phyloP scores from a whole-genome alignment of 495 filamentous ascomycete genomes.

The Viridothelium virens region DNA sequence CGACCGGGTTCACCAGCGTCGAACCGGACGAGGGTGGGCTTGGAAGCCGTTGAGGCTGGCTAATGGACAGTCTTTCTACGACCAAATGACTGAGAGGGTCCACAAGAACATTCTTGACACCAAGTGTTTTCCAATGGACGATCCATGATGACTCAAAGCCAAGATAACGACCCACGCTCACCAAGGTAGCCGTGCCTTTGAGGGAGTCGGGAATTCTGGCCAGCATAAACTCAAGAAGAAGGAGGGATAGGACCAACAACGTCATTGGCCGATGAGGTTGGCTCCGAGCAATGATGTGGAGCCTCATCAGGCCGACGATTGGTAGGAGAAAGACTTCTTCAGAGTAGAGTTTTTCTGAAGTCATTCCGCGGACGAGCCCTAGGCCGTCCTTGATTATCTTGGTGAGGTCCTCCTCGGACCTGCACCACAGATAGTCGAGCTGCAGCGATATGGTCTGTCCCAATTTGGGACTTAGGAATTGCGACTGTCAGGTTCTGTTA shows the following conservation, averaged over 20 bases:
- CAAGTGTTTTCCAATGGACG: not conserved
- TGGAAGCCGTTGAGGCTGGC: not conserved
- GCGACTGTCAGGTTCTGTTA: not conserved
- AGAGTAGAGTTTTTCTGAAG: not conserved
- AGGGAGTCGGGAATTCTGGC: not conserved
- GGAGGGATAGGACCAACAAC: not conserved
- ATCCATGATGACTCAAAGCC: not conserved
- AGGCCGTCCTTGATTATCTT: conserved; percentile 1
- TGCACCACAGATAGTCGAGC: conserved; percentile 6
- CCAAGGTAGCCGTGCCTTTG: not conserved
- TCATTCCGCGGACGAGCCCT: not conserved
- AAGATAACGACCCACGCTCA: not conserved
- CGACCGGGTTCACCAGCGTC: not conserved
- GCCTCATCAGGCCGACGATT: not conserved
- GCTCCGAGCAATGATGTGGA: not conserved
- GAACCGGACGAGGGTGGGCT: not conserved
- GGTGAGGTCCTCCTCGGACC: not conserved
- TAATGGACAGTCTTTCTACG: not conserved
- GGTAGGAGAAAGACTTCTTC: conserved; percentile 2
- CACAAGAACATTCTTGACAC: conserved; percentile 3
- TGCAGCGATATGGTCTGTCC: not conserved
- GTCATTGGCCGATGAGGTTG: conserved; percentile 1
- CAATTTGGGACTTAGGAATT: not conserved
- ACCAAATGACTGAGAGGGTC: not conserved
- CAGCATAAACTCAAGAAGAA: not conserved